Percentiles rank a stretch among this genome's conserved stretches.
These are phyloP conservation scores for Pseudovirgaria hyperparasitica DNA, from an alignment of 2,329 filamentous ascomycete species.

Conservation along the genomic window DNA sequence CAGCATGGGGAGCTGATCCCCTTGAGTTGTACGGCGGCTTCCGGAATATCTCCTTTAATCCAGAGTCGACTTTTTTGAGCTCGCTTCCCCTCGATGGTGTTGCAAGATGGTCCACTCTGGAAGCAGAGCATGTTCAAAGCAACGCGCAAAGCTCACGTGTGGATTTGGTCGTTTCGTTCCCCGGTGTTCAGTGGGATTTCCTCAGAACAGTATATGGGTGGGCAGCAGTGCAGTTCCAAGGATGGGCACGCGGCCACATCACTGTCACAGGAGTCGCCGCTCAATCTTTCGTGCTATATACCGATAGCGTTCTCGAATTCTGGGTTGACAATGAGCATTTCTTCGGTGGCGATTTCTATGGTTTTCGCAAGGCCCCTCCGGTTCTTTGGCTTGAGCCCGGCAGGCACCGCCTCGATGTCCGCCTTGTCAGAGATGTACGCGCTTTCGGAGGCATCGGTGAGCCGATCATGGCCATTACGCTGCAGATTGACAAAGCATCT, in stretches of 20 bases:
- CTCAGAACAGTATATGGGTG: conserved; percentile 44
- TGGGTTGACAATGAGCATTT: conserved; percentile 38
- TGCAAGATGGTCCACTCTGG: conserved; percentile 33
- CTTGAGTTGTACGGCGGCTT: conserved; percentile 43
- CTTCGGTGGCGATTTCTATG: conserved; percentile 47
- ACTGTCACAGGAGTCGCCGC: conserved; percentile 21
- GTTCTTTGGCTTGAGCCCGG: conserved; percentile 38
- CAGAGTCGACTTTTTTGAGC: conserved; percentile 32
- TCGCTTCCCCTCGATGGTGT: conserved; percentile 38
- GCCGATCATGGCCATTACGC: conserved; percentile 30
- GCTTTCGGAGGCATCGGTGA: conserved; percentile 39
- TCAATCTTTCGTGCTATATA: conserved; percentile 30
- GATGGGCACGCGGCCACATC: conserved; percentile 42
- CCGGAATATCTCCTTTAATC: conserved; percentile 30
- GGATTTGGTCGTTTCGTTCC: conserved; percentile 33
- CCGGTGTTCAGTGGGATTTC: conserved; percentile 40
- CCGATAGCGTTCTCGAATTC: conserved; percentile 38
- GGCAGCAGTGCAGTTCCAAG: conserved; percentile 46
- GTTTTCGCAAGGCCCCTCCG: conserved; percentile 36
- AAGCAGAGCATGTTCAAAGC: conserved; percentile 17
- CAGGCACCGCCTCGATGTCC: conserved; percentile 37
- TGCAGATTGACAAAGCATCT: conserved; percentile 12
- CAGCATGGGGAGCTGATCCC: conserved; percentile 46
- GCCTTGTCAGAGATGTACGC: conserved; percentile 43
- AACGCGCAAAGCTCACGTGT: conserved; percentile 19